Base-by-base conservation (phyloP, 176 grass and related monocot genomes). In the Triticum urartu region DNA sequence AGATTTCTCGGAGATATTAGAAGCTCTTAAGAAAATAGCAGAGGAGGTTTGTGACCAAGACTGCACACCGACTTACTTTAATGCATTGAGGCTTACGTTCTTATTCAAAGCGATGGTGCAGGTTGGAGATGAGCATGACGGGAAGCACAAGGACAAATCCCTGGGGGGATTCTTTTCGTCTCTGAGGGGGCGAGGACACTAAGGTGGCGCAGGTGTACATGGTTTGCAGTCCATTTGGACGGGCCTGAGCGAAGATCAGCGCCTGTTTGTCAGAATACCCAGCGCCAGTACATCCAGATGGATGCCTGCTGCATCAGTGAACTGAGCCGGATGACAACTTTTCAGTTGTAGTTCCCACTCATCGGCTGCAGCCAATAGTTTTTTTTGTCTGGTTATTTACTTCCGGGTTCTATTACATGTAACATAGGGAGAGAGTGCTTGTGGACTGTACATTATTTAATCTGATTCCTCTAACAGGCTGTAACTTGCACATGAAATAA, bases 1-100 rank as follows among this genome's bases (percentile, higher is more conserved):
- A 72, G 85, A 94, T 61, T 95, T 95, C 81, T 84, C 89, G 22
- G 88, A 94, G 73, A 95, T 94, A 56, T 86, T 98, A 54, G 89
- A 87, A 78, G 92, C 68, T 66, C 88, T 92, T 43, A 80, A 95
- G 64, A 88, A 45, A 81, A 86, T 94, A 68, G 83, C 84, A 22
- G 94, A 92, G 62, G 93, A 98, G 93, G 96, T 95, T 86, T 73
- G 50, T 68, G 50, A 68, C 77, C 24, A 42, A 30, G 42, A 48
- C 26, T 81, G 81, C 15, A 38, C 70, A 48, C 40, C 6, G 32
- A 21, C 25, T 81, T 58, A 25, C 61, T 64, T 64, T 12, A 54
- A 25, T 21, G 35, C 72, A 24, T 61, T 8, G 47, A 45, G 36
- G 13, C 75, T 61, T 74, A 80, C 61, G 14, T 40, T 79, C 70